A percentile compares a stretch with the other conserved stretches of the same genome.
These are phyloP conservation scores for Metschnikowia cubensis DNA, from an alignment of 805 yeast species.

Conservation along the genomic window DNA sequence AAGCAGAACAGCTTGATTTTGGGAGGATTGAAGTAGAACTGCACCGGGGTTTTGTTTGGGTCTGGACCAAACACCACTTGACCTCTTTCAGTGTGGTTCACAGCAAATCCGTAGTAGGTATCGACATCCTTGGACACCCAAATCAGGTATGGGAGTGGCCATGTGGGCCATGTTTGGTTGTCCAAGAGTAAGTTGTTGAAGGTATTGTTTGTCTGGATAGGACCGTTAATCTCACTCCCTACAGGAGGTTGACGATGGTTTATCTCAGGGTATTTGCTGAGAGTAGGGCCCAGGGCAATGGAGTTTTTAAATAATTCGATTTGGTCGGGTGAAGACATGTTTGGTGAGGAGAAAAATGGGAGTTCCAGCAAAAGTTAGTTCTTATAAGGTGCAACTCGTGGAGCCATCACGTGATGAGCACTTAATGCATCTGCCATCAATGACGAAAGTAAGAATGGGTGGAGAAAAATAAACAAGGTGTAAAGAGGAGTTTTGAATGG, in stretches of 20 bases:
- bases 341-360: neutral
- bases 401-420: neutral
- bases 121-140: slow-evolving; percentile 54
- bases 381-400: neutral
- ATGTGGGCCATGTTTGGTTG: slow-evolving; percentile 62
- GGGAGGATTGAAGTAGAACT: slow-evolving; percentile 66
- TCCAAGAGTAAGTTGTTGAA: slow-evolving; percentile 69
- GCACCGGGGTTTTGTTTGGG: slow-evolving; percentile 46
- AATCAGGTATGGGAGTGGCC: slow-evolving; percentile 80
- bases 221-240: slow-evolving; percentile 29
- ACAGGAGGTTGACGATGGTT: slow-evolving; percentile 34
- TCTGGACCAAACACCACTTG: slow-evolving; percentile 73
- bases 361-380: neutral
- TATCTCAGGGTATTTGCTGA: slow-evolving; percentile 33
- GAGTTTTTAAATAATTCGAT: slow-evolving; percentile 35
- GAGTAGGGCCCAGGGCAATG: slow-evolving; percentile 43
- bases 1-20: slow-evolving; percentile 57
- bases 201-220: slow-evolving; percentile 74
- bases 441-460: no score
- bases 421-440: neutral
- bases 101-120: slow-evolving; percentile 58
- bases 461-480: no score
- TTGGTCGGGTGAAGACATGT: neutral
- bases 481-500: no score
- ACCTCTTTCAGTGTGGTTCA: slow-evolving; percentile 54